Base-by-base conservation (phyloP, 2,329 filamentous ascomycete genomes). In the Neocucurbitaria cava region DNA sequence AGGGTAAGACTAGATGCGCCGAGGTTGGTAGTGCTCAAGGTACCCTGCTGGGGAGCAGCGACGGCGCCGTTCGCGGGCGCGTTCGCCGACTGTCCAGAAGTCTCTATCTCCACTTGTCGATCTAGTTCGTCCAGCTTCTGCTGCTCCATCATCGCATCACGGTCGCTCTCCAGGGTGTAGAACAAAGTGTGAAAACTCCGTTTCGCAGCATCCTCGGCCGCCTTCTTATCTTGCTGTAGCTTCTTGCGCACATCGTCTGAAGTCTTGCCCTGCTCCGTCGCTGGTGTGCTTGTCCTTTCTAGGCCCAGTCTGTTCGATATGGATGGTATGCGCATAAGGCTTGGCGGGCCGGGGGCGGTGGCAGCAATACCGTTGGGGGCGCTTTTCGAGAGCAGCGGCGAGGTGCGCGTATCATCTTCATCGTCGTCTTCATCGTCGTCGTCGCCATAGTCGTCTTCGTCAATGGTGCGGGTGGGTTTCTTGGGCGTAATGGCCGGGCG, bases 121-220 rank as follows among this genome's bases (percentile, higher is more conserved):
- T 99, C 95, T 1, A 96, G 92, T 75, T 98, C 95, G 71, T 99
- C 95, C 23, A 99, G 84, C 75, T 94, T 92, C 76, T 98, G 92
- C 77, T 99, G 95, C 76, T 99, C 95, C 52, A 98, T 79, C 95
- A 99, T 98, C 44, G 95, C 95, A 67, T 94, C 92, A 50, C 91
- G 87, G 73, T 99, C 95, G 73, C 94, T 95, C 76, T 99, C 95
- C 28, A 98, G 83, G 1, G 95, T 97, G 76, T 96, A 94, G 76
- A 98, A 96, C 62, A 96, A 84, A 9, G 92, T 96, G 72, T 96
- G 89, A 76, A 97, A 98, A 77, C 90, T 95, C 68, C 87, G 86
- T 78, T 92, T 92, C 39, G 92, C 95, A 46, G 90, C 89, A 70
- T 96, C 92, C 70, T 96, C 94, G 43, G 91, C 93, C 26, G 90